A percentile compares a stretch with the other conserved stretches of the same genome.
Conservation (phyloP, 2,329 filamentous ascomycete species). For the Geosmithia flava region DNA sequence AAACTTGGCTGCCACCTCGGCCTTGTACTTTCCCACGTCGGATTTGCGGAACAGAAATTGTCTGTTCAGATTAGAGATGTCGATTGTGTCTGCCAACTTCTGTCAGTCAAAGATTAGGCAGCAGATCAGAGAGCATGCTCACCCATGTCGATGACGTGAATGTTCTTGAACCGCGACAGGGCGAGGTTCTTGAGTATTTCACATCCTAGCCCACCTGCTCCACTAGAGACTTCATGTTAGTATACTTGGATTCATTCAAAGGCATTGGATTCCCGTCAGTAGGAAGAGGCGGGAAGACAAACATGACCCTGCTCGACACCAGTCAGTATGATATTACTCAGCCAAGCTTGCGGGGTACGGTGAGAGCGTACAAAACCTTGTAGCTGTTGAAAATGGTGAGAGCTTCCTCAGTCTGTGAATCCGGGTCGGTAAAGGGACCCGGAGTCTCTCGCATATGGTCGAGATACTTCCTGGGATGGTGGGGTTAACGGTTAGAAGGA, state of each 20-base stretch:
- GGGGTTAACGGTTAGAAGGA: neutral
- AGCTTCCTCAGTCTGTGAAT: conserved; percentile 36
- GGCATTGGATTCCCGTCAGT: neutral
- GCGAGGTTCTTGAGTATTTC: conserved; percentile 96
- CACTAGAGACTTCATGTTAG: conserved; percentile 35
- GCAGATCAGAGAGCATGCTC: conserved; percentile 10
- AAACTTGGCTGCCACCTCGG: conserved; percentile 82
- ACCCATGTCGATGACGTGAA: conserved; percentile 99
- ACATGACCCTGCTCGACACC: conserved; percentile 4
- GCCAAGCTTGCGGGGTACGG: neutral
- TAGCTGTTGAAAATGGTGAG: conserved; percentile 50
- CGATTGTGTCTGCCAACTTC: conserved; percentile 66
- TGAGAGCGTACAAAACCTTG: conserved; percentile 56
- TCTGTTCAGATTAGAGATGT: conserved; percentile 94
- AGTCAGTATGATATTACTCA: neutral
- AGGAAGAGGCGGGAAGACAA: neutral
- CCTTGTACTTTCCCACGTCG: conserved; percentile 90
- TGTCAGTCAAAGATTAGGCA: neutral
- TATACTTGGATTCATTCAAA: neutral
- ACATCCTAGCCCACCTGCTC: conserved; percentile 86
- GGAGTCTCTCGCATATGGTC: conserved; percentile 64
- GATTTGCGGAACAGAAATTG: conserved; percentile 90
- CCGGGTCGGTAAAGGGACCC: conserved; percentile 71
- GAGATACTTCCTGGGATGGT: conserved; percentile 41
- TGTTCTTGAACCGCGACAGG: conserved; percentile 88